Percentiles rank a stretch among this genome's conserved stretches.
These are phyloP conservation scores for Agaricus blazei DNA, from an alignment of 768 basidiomycete genomes.

Conservation along the genomic window DNA sequence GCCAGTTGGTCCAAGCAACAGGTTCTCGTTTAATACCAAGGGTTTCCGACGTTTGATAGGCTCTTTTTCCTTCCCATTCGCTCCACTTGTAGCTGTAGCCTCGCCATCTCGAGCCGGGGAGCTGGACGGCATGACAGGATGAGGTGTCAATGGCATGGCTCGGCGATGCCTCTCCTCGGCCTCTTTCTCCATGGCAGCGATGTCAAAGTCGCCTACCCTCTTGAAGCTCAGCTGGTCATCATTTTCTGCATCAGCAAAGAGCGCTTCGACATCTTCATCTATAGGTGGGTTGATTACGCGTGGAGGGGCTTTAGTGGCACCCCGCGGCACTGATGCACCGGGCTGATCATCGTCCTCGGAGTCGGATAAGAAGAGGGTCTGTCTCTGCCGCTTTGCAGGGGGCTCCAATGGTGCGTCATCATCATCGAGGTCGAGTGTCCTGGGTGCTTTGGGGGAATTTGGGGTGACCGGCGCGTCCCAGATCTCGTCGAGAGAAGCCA, in stretches of 20 bases:
- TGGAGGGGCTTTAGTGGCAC: slow-evolving; percentile 30
- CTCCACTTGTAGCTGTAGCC: slow-evolving; percentile 10
- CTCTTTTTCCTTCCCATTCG: slow-evolving; percentile 23
- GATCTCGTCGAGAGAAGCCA: slow-evolving; percentile 48
- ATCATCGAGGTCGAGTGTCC: slow-evolving; percentile 13
- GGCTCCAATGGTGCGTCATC: slow-evolving; percentile 20
- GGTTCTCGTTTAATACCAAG: slow-evolving; percentile 67
- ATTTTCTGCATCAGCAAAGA: slow-evolving; percentile 34
- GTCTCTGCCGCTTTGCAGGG: slow-evolving; percentile 27
- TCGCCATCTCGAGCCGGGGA: slow-evolving; percentile 40
- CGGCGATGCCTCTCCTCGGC: slow-evolving; percentile 47
- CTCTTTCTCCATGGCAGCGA: slow-evolving; percentile 47
- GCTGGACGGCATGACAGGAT: slow-evolving; percentile 43
- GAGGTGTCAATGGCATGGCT: slow-evolving; percentile 30
- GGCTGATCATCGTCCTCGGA: slow-evolving; percentile 48
- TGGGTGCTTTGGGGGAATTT: slow-evolving; percentile 13
- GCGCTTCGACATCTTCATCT: slow-evolving; percentile 44
- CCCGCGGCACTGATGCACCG: slow-evolving; percentile 16
- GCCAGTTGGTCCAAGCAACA: slow-evolving; percentile 68
- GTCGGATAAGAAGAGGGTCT: slow-evolving; percentile 55
- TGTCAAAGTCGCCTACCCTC: slow-evolving; percentile 47
- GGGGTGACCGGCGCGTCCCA: slow-evolving; percentile 49
- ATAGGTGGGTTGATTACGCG: slow-evolving; percentile 19
- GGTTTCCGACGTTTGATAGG: slow-evolving; percentile 44
- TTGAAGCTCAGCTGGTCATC: slow-evolving; percentile 33